Evolutionary conservation across 169 alveolate species (phyloP), one percentile per base, ranked within the genome.

Genomic region (Cryptosporidium felis): DNA sequence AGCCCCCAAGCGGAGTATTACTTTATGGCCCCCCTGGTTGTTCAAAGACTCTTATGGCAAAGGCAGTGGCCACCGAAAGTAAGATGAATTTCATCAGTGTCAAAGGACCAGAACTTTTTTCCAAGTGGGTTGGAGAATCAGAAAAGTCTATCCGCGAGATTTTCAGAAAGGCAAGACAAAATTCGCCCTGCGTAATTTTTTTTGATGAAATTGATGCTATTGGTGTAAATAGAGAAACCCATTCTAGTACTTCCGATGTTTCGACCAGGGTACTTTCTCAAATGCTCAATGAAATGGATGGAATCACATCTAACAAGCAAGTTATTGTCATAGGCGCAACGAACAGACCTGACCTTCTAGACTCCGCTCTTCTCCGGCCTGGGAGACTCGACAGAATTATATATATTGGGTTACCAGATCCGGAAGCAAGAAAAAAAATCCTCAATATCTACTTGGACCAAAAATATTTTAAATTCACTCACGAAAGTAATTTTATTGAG

Each of bases 1-100:
- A 91, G 28, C 97, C 99, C 4, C 99, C 99, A 40, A 91, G 95
- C 46, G 99, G 99, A 5, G 93, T 98, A 51, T 93, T 98, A 66
- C 92, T 98, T 49, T 97, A 98, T 90, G 99, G 99, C 1, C 99
- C 99, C 12, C 99, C 99, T 2, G 99, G 99, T 16, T 97, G 99
- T 89, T 92, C 98, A 41, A 98, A 98, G 92, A 98, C 99, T 9
- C 67, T 98, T 93, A 94, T 98, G 92, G 99, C 99, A 14, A 98
- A 97, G 89, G 99, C 99, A 12, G 95, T 98, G 36, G 99, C 99
- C 12, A 97, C 99, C 23, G 99, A 98, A 90, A 93, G 98, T 74
- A 94, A 96, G 49, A 93, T 98, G 93, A 97, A 98, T 88, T 98
- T 98, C 91, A 95, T 98, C 41, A 97, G 99, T 80, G 97, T 98